phyloP scores from a whole-genome alignment of 345 rosid species.

The Balakata baccata region DNA sequence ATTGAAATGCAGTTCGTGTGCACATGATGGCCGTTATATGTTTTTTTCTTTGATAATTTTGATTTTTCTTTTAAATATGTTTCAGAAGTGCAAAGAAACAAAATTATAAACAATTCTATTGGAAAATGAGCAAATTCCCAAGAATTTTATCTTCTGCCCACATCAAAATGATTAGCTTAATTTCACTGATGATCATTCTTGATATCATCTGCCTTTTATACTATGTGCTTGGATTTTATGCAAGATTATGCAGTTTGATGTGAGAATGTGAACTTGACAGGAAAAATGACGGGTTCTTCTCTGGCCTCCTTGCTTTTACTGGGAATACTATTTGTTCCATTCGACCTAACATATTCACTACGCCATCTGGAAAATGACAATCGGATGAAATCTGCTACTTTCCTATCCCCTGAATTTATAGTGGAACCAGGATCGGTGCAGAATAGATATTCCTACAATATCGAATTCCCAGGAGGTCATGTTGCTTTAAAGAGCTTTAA shows the following conservation, averaged over 20 bases:
- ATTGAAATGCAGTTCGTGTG: too few relatives aligned
- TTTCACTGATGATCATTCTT: too few relatives aligned
- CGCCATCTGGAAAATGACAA: constrained; percentile 25
- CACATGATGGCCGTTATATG: too few relatives aligned
- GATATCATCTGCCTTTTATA: too few relatives aligned
- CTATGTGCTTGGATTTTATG: too few relatives aligned
- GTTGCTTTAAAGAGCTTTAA: constrained; percentile 62
- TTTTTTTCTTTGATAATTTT: neutral
- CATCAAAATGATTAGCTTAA: too few relatives aligned
- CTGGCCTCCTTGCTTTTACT: neutral
- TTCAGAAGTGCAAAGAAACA: neutral
- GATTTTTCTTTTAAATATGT: neutral
- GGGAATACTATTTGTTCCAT: neutral
- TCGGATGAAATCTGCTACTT: constrained; percentile 44
- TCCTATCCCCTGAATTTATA: constrained; percentile 64
- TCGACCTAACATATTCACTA: neutral
- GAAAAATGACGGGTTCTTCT: constrained; percentile 14
- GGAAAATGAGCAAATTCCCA: too few relatives aligned
- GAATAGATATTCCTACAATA: constrained; percentile 39
- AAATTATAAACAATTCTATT: too few relatives aligned
- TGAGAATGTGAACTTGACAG: constrained; percentile 10
- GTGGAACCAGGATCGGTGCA: constrained; percentile 78
- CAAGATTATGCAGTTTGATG: neutral
- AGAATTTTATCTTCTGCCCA: too few relatives aligned
- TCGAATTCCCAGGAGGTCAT: constrained; percentile 85